Evolutionary conservation across 192 early-diverging fungal species (phyloP).

Genomic region (Pilaira anomala): DNA sequence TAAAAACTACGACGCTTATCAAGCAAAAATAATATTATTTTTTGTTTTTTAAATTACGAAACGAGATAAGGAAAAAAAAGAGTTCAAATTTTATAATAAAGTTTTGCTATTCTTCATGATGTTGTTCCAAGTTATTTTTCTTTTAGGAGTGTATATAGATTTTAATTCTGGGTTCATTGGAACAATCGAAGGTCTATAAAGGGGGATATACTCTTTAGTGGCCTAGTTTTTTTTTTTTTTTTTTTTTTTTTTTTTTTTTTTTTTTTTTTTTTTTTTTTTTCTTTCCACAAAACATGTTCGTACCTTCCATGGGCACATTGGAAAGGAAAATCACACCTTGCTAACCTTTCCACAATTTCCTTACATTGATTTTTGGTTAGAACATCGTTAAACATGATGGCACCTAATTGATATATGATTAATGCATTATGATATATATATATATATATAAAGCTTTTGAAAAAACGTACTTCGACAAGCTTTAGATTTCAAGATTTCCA

Average conservation of each 20-base stretch:
- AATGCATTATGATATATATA: too few relatives aligned
- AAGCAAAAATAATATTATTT: too few relatives aligned
- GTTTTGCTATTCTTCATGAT: neutral
- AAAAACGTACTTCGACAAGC: slow-evolving; percentile 54
- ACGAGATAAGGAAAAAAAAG: neutral
- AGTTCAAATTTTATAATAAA: neutral
- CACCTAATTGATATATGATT: slow-evolving; percentile 37
- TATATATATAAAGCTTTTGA: too few relatives aligned
- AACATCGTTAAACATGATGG: slow-evolving; percentile 75
- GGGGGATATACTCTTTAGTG: neutral
- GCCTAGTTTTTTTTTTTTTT: neutral
- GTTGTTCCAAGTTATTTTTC: slow-evolving; percentile 19
- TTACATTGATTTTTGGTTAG: slow-evolving; percentile 48
- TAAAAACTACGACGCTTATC: too few relatives aligned
- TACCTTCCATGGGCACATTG: slow-evolving; percentile 62
- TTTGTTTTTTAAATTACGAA: neutral
- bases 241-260: neutral
- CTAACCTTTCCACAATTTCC: slow-evolving; percentile 47
- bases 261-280: neutral
- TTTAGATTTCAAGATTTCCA: slow-evolving; percentile 72
- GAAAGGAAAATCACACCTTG: slow-evolving; percentile 59
- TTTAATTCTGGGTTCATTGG: slow-evolving; percentile 2
- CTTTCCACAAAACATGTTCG: neutral
- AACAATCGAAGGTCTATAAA: slow-evolving; percentile 16
- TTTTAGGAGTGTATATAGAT: neutral